Evolutionary conservation across 139 green algal species (phyloP).

Genomic region (Microglena sp.): DNA sequence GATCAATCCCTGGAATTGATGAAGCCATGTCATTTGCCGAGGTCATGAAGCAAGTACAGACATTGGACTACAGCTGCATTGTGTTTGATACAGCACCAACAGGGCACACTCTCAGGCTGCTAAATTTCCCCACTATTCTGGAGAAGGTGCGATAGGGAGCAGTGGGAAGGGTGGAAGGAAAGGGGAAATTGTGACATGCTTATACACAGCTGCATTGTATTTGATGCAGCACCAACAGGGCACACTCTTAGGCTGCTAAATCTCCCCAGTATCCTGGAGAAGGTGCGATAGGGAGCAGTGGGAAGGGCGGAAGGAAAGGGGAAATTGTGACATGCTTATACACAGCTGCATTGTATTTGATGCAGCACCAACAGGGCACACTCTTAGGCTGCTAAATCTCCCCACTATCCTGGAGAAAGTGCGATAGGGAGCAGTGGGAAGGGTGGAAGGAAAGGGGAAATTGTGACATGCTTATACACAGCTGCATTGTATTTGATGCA

Average conservation of each 20-base stretch:
- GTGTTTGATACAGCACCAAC: conserved; percentile 90
- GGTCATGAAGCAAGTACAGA: conserved; percentile 95
- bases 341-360: conserved; percentile 93
- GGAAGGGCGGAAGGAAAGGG: too few species aligned
- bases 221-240: conserved; percentile 75
- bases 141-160: too few species aligned
- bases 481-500: conserved; percentile 93
- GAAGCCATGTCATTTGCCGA: conserved; percentile 97
- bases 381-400: conserved; percentile 91
- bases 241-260: conserved; percentile 88
- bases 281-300: too few species aligned
- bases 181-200: too few species aligned
- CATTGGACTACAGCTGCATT: conserved; percentile 86
- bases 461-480: too few species aligned
- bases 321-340: too few species aligned
- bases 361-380: conserved; percentile 62
- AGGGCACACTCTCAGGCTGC: conserved; percentile 72
- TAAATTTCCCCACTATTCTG: conserved; percentile 90
- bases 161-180: too few species aligned
- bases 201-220: conserved; percentile 88
- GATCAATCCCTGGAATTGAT: conserved; percentile 90
- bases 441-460: too few species aligned
- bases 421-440: too few species aligned
- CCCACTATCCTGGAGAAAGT: conserved; percentile 85
- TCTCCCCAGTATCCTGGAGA: conserved; percentile 89